These are phyloP conservation scores for Pyrus hybrid DNA, from an alignment of 331 rosid species.

Conservation along the genomic window DNA sequence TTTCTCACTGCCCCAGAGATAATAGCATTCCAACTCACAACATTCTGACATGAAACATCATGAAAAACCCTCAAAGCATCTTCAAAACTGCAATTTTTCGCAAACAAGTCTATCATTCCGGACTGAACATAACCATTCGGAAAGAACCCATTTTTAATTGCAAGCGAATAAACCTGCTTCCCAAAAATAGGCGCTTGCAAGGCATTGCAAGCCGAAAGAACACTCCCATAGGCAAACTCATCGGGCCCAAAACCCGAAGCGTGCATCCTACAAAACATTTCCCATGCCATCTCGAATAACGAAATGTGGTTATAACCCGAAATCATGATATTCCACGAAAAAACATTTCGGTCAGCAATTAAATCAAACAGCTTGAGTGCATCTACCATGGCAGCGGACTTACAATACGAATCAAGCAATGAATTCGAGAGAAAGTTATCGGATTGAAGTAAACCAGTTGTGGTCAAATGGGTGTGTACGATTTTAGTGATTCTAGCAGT, in stretches of 20 bases:
- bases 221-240: conserved; percentile 60
- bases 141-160: conserved; percentile 41
- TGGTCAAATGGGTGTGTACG: conserved; percentile 44
- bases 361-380: conserved; percentile 54
- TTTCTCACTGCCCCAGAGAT: conserved; percentile 61
- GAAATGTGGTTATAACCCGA: conserved; percentile 45
- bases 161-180: conserved; percentile 46
- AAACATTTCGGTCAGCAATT: conserved; percentile 32
- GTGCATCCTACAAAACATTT: conserved; percentile 40
- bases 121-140: conserved; percentile 48
- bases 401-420: conserved; percentile 39
- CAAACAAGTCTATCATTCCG: conserved; percentile 50
- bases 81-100: conserved; percentile 35
- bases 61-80: conserved; percentile 51
- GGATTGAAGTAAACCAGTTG: conserved; percentile 25
- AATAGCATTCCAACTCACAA: conserved; percentile 67
- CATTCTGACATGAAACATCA: conserved; percentile 45
- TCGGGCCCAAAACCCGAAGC: conserved; percentile 39
- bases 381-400: conserved; percentile 34
- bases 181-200: conserved; percentile 33
- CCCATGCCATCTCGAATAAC: conserved; percentile 38
- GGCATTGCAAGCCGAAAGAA: conserved; percentile 57
- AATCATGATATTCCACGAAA: conserved; percentile 72
- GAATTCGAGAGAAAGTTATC: conserved; percentile 34
- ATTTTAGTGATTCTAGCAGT: conserved; percentile 22